A percentile compares a stretch with the other conserved stretches of the same genome.
Evolutionary conservation across 1,139 yeast genomes (phyloP).

Genomic region (Schizosaccharomyces versatilis): DNA sequence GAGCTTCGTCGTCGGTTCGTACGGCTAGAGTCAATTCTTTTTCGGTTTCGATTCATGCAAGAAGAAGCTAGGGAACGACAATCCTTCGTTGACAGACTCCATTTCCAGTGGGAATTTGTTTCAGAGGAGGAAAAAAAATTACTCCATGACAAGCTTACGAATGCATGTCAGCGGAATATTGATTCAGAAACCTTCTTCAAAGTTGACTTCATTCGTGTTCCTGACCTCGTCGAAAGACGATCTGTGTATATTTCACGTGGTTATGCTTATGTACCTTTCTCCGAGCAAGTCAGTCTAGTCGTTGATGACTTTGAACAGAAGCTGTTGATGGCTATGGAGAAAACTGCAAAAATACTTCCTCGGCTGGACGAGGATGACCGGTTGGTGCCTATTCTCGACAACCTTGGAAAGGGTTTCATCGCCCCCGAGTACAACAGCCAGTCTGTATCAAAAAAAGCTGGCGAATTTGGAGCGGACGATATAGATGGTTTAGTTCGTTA

Average conservation of each 20-base stretch:
- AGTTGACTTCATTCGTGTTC: slow-evolving; percentile 68
- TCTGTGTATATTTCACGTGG: slow-evolving; percentile 47
- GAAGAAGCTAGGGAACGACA: slow-evolving; percentile 50
- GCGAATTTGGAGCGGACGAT: slow-evolving; percentile 41
- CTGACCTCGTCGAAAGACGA: slow-evolving; percentile 49
- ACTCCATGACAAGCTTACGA: slow-evolving; percentile 30
- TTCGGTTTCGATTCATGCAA: slow-evolving; percentile 46
- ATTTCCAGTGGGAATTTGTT: slow-evolving; percentile 50
- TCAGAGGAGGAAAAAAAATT: slow-evolving; percentile 35
- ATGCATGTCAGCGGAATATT: slow-evolving; percentile 20
- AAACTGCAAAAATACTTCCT: slow-evolving; percentile 61
- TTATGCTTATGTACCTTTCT: slow-evolving; percentile 63
- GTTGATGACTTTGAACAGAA: slow-evolving; percentile 40
- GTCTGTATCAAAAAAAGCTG: slow-evolving; percentile 11
- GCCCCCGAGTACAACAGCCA: slow-evolving; percentile 18
- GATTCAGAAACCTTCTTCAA: slow-evolving; percentile 46
- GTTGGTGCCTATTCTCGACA: slow-evolving; percentile 57
- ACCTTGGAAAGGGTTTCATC: slow-evolving; percentile 48
- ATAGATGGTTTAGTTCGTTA: slow-evolving; percentile 38
- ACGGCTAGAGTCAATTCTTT: slow-evolving; percentile 51
- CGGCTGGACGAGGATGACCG: slow-evolving; percentile 83
- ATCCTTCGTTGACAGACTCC: slow-evolving; percentile 28
- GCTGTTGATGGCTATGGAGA: slow-evolving; percentile 32
- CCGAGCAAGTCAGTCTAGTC: slow-evolving; percentile 50
- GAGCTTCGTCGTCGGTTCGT: slow-evolving; percentile 64